These are phyloP conservation scores for Agrocybe chaxingu DNA, from an alignment of 768 basidiomycete genomes.

Conservation along the genomic window DNA sequence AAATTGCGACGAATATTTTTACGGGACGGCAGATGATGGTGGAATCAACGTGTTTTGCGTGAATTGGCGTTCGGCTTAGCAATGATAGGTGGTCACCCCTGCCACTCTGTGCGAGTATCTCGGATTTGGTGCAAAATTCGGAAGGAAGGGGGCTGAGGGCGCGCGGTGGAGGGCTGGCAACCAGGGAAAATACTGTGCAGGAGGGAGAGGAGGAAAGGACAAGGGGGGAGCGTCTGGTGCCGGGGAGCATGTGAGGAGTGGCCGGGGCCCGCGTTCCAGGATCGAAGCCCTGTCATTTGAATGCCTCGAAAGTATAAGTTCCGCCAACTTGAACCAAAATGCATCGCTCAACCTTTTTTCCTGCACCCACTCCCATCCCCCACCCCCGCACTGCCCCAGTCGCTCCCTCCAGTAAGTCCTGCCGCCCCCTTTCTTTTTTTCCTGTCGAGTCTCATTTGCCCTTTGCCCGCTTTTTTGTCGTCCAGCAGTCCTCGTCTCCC, in stretches of 20 bases:
- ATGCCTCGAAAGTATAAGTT: conserved; percentile 52
- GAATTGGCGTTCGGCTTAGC: conserved; percentile 5
- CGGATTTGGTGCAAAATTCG: conserved; percentile 1
- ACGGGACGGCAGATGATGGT: background rate
- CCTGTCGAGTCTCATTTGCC: conserved; percentile 9
- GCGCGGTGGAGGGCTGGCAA: background rate
- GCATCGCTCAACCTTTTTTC: conserved; percentile 39
- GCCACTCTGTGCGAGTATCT: conserved; percentile 10
- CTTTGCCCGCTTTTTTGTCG: conserved; percentile 8
- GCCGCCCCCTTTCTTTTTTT: conserved; percentile 14
- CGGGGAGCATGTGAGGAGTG: conserved; percentile 26
- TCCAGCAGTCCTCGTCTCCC: background rate
- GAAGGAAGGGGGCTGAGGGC: conserved; percentile 1
- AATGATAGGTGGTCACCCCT: conserved; percentile 14
- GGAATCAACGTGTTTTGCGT: conserved; percentile 4
- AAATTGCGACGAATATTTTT: conserved; percentile 1
- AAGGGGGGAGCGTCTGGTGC: background rate
- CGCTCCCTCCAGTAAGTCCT: background rate
- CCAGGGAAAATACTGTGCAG: background rate
- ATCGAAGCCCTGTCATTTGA: conserved; percentile 50
- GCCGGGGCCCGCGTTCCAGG: conserved; percentile 34
- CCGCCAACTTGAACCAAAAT: conserved; percentile 52
- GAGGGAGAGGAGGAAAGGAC: conserved; percentile 1
- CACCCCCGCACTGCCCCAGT: conserved; percentile 11
- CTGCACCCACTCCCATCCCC: conserved; percentile 30